Conservation (phyloP, 176 grass and related monocot genomes). For the Alopecurus myosuroides region DNA sequence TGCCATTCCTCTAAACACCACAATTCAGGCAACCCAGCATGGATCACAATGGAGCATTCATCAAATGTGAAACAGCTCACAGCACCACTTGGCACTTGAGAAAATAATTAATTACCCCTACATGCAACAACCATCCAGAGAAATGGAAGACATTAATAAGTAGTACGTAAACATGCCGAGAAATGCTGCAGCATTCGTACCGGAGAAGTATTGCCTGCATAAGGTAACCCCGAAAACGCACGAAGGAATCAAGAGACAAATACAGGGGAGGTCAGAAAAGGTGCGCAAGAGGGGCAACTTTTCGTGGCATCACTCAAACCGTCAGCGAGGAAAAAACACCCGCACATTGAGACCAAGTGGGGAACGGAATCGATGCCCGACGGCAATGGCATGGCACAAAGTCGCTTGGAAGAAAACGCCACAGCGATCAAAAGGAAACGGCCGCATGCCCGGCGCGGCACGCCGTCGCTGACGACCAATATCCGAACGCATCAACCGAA, state of each 20-base stretch:
- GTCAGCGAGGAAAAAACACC: conserved; percentile 11
- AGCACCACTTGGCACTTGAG: neutral
- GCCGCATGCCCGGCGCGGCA: neutral
- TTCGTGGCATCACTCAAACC: conserved; percentile 5
- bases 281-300: neutral
- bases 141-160: neutral
- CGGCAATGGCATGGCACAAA: neutral
- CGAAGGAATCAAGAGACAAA: conserved; percentile 1
- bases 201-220: neutral
- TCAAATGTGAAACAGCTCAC: neutral
- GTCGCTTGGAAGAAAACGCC: neutral
- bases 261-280: neutral
- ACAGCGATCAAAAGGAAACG: conserved; percentile 19
- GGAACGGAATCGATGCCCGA: conserved; percentile 22
- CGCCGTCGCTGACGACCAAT: neutral
- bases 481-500: conserved; percentile 7
- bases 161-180: neutral
- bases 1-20: neutral
- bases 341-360: conserved; percentile 27
- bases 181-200: neutral
- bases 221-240: neutral
- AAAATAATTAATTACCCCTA: neutral
- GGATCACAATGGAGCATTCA: neutral
- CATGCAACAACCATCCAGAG: neutral
- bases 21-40: neutral